Base-by-base conservation (phyloP, 2,329 filamentous ascomycete species). In the Colletotrichum truncatum region DNA sequence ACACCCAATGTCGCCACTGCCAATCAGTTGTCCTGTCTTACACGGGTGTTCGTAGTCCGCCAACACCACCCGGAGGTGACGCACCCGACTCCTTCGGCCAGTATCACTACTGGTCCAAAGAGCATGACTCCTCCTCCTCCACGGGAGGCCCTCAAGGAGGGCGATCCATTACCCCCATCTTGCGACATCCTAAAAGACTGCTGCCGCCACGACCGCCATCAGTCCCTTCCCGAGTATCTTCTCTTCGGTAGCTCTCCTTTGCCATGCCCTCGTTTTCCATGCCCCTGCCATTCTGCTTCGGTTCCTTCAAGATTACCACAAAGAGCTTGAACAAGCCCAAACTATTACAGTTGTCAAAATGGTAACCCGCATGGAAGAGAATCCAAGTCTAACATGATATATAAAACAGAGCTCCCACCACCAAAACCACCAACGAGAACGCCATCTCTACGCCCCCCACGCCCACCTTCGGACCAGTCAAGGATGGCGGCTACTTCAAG, bases 31-130 rank as follows among this genome's bases (percentile, higher is more conserved):
- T 48, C 48, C 62, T 64, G 56, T 64, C 62, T 65, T 49, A 65
- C 62, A 65, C 62, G 48, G 62, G 39, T 61, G 62, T 65, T 59
- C 60, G 60, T 65, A 65, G 62, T 65, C 62, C 62, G 49, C 56
- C 62, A 65, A 65, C 62, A 61, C 62, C 56, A 46, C 48, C 62
- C 48, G 39, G 34, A 32, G 56, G 62, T 49, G 36, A 54, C 56
- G 62, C 56, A 41, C 39, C 56, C 57, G 49, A 65, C 56, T 51
- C 32, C 36, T 65, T 54, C 28, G 32, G n/a, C 62, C 62, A 49
- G 6, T 28, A 61, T 65, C 39, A 28, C 26, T 28, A 55, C 62
- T 61, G 56, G 62, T 26, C 32, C 23, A 25, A 25, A 11, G 38
- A 36, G 11, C 53, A 36, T 21, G 18, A 61, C 54, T 56, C 56